Evolutionary conservation across 352 stramenopile species (phyloP).

Genomic region (Phytophthora sp.): DNA sequence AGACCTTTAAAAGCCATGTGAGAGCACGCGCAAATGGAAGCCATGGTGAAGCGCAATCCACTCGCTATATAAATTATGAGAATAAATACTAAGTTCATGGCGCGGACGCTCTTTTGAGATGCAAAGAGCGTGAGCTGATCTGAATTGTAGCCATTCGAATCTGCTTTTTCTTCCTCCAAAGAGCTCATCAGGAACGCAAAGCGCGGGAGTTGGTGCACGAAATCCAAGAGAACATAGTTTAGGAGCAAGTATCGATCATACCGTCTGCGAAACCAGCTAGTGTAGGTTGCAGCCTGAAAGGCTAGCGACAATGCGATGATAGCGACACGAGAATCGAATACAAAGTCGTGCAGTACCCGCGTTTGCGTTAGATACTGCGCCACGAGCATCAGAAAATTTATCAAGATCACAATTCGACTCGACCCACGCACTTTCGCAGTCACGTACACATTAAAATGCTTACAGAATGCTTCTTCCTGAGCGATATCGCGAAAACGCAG

Average conservation of each 20-base stretch:
- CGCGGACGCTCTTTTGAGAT: slow-evolving; percentile 61
- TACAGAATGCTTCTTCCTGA: slow-evolving; percentile 74
- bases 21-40: slow-evolving; percentile 49
- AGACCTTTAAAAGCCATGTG: slow-evolving; percentile 55
- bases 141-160: neutral
- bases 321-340: slow-evolving; percentile 48
- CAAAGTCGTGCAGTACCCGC: slow-evolving; percentile 21
- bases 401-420: slow-evolving; percentile 49
- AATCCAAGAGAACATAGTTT: slow-evolving; percentile 56
- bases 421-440: slow-evolving; percentile 65
- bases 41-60: slow-evolving; percentile 72
- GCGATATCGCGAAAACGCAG: slow-evolving; percentile 62
- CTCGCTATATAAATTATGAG: slow-evolving; percentile 66
- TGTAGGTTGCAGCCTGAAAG: slow-evolving; percentile 53
- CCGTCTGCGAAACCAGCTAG: slow-evolving; percentile 45
- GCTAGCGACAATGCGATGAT: slow-evolving; percentile 46
- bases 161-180: slow-evolving; percentile 31
- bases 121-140: slow-evolving; percentile 48
- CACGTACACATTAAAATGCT: slow-evolving; percentile 81
- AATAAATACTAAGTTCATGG: slow-evolving; percentile 63
- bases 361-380: slow-evolving; percentile 53
- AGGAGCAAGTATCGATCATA: slow-evolving; percentile 59
- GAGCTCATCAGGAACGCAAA: slow-evolving; percentile 46
- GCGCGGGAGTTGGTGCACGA: slow-evolving; percentile 57
- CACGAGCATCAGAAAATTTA: slow-evolving; percentile 57